Evolutionary conservation across 495 filamentous ascomycete species (phyloP), one percentile per base, ranked within the genome.

Genomic region (Daldinia vernicosa): DNA sequence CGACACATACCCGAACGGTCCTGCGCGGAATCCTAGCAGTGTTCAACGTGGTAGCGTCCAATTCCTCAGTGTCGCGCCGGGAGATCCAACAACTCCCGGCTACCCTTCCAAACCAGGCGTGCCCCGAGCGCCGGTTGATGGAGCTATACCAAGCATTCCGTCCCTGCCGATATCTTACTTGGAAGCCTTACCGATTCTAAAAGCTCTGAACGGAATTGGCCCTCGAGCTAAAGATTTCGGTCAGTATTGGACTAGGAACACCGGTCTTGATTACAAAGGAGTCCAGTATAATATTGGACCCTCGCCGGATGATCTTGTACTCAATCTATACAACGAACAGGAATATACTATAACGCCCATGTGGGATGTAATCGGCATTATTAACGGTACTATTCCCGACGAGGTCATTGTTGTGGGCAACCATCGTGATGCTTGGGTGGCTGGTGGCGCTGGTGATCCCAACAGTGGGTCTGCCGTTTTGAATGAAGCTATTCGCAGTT

Each of bases 321-420:
- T 98, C 57, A 95, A 96, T 74, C 85, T 99, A 12, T 82, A 91
- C 74, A 98, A 97, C 75, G 83, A 93, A 67, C 93, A 97, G 77
- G 91, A 97, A 47, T 97, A 98, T 71, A 88, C 90, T 22, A 96
- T 86, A 0, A 97, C 93, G 0, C 93, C 94, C 4, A 79, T 95
- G 60, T 99, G 96, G 96, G 92, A 99, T 70, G 93, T 95, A 12
- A 96, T 99, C 67, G 95, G 95, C 33, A 84, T 94, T 30, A 94
- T 99, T 79, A 97, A 97, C 63, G 95, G 95, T n/a, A 90, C 88
- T 8, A 89, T 97, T 58, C 83, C 89, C 0, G 79, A 85, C 53
- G 95, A 98, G 75, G 94, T 97, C 11, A 85, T 97, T 53, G 84
- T 99, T 6, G 80, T 98, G n/a, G 96, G 96, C 14, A 98, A 98